A percentile compares a stretch with the other conserved stretches of the same genome.
Evolutionary conservation across 495 filamentous ascomycete species (phyloP).

Genomic region (Hyphodiscus hymeniophilus): DNA sequence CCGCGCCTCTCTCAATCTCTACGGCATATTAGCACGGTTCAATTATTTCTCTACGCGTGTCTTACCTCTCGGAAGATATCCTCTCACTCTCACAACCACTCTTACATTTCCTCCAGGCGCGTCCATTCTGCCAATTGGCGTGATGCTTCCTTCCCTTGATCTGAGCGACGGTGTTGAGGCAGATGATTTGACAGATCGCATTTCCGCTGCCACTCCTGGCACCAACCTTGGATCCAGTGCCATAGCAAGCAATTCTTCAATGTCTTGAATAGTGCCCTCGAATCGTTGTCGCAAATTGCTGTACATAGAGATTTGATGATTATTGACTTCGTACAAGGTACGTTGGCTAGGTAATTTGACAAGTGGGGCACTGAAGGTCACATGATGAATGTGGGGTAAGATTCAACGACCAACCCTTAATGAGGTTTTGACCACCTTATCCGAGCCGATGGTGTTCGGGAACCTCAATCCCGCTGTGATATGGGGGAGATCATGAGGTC

Average conservation of each 20-base stretch:
- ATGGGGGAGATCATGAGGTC: no score
- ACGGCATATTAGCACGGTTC: slow-evolving; percentile 1
- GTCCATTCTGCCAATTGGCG: slow-evolving; percentile 38
- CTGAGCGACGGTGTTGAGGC: slow-evolving; percentile 66
- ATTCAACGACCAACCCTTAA: no score
- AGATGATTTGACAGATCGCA: slow-evolving; percentile 40
- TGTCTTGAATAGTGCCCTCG: slow-evolving; percentile 29
- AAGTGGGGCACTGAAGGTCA: no score
- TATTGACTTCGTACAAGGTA: background rate
- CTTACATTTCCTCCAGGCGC: slow-evolving; percentile 73
- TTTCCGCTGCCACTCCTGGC: slow-evolving; percentile 31
- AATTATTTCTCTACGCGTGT: background rate
- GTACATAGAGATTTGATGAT: slow-evolving; percentile 26
- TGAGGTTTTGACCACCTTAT: no score
- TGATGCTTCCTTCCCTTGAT: slow-evolving; percentile 56
- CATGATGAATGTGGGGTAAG: no score
- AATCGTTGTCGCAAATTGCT: slow-evolving; percentile 28
- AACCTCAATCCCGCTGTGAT: no score
- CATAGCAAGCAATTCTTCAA: slow-evolving; percentile 37
- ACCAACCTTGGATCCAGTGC: slow-evolving; percentile 36
- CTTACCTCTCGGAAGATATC: slow-evolving; percentile 81
- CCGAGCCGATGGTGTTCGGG: no score
- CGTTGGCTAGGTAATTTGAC: slow-evolving; percentile 16
- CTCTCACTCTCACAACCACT: slow-evolving; percentile 88
- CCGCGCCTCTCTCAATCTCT: slow-evolving; percentile 75